A percentile compares a stretch with the other conserved stretches of the same genome.
Conservation (phyloP, 2,329 filamentous ascomycete genomes). For the Dactylellina parvicollis region DNA sequence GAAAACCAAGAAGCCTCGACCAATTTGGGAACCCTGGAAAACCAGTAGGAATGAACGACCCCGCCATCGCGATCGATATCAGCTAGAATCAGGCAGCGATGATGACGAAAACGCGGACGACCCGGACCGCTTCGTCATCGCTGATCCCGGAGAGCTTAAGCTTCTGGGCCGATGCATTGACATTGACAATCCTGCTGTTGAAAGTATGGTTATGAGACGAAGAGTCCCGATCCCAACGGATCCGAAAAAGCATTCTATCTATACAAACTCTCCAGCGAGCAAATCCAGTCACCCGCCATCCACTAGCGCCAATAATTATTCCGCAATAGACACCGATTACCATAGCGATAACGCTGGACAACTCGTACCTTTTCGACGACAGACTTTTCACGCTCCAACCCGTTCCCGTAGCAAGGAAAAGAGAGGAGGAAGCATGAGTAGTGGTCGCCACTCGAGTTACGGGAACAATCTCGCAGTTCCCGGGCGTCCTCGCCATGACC, state of each 20-base stretch:
- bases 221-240: not conserved
- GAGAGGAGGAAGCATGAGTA: not conserved
- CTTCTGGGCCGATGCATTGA: not conserved
- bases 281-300: not conserved
- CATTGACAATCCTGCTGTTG: not conserved
- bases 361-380: not conserved
- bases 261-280: not conserved
- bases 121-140: constrained; percentile 2
- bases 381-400: too few species aligned
- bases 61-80: too few species aligned
- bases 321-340: not conserved
- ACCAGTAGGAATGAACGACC: too few species aligned
- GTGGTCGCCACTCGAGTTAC: not conserved
- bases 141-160: not conserved
- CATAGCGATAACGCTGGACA: not conserved
- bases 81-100: not conserved
- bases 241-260: not conserved
- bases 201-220: not conserved
- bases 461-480: constrained; percentile 32
- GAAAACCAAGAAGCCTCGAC: not conserved
- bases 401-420: not conserved
- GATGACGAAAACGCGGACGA: not conserved
- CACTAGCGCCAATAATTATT: not conserved
- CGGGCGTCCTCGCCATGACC: constrained; percentile 10
- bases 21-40: not conserved